Evolutionary conservation across 805 yeast species (phyloP).

Genomic region (Henningerozyma blattae): DNA sequence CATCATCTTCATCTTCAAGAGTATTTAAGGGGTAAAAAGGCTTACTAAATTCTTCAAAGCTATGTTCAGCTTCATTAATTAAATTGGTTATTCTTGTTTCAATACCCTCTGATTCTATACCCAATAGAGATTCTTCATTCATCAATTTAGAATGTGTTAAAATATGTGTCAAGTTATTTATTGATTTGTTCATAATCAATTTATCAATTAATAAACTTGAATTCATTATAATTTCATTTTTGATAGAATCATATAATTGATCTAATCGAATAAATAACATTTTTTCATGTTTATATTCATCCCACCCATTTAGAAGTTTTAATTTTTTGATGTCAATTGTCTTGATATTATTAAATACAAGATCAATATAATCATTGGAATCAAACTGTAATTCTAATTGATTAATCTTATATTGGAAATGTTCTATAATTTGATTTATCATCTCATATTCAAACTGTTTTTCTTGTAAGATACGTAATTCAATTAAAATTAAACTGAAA

Average conservation of each 20-base stretch:
- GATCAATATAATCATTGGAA: slow-evolving; percentile 39
- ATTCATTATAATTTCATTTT: slow-evolving; percentile 41
- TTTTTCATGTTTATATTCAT: slow-evolving; percentile 28
- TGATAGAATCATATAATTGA: slow-evolving; percentile 35
- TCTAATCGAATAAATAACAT: slow-evolving; percentile 31
- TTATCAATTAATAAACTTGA: slow-evolving; percentile 47
- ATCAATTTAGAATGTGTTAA: no score
- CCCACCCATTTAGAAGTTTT: slow-evolving; percentile 47
- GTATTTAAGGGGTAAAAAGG: no score
- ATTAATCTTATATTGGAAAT: slow-evolving; percentile 33
- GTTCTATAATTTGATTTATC: slow-evolving; percentile 5
- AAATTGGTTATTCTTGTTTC: no score
- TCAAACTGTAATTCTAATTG: slow-evolving; percentile 40
- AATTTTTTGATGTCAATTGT: slow-evolving; percentile 34
- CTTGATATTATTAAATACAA: slow-evolving; percentile 32
- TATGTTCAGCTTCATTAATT: no score
- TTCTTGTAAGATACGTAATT: not conserved
- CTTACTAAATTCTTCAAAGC: no score
- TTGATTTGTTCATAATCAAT: slow-evolving; percentile 22
- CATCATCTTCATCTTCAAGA: no score
- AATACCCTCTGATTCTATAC: no score
- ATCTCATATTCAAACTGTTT: not conserved
- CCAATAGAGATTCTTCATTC: no score
- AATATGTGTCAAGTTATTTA: no score
- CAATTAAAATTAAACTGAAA: slow-evolving; percentile 8